Base-by-base conservation (phyloP, 495 filamentous ascomycete species). In the Talaromyces wortmannii region DNA sequence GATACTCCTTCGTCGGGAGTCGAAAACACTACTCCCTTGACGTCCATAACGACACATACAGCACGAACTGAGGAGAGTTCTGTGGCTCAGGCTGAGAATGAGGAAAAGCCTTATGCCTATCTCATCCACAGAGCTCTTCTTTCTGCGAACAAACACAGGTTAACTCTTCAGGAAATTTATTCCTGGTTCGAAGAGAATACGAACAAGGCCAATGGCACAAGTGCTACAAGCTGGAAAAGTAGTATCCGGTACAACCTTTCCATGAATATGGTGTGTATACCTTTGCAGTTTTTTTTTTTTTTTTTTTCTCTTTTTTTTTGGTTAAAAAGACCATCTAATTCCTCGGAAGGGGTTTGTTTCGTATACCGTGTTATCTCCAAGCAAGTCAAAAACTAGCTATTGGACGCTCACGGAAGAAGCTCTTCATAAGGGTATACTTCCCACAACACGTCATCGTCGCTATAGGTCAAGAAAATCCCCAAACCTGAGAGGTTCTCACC, bases 221-320 rank as follows among this genome's bases (percentile, higher is more conserved):
- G 62, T n/a, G 77, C 71, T 30, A 89, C 86, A 62, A 95, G 92
- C 4, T 97, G 95, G 94, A 88, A 94, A 69, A 97, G 97, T 70
- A 96, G 91, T 67, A 94, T 98, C 53, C 84, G 94, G 6, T 94
- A 98, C 63, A 98, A 98, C 62, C 73, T 98, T 0, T 96, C 91
- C 11, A 98, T 98, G 94, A 98, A 98, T 63, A 79, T 76, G 43
- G 94, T 97, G 80, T 68, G 89, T 79, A 6, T 32, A 47, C 33
- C 2, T n/a, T 13, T 45, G 33, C 6, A 45, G 50, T 52, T 56
- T n/a, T 29, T 36, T 47, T 52, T 32, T 52, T 60, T 47, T 31
- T 46, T 23, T 36, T 30, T 47, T 59, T 62, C 43, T 54, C n/a
- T 60, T 47, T 31, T 46, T 23, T 36, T 30, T 47, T 59, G 61